Base-by-base conservation (phyloP, 139 green algal species). In the Chlamydomonas schloesseri region DNA sequence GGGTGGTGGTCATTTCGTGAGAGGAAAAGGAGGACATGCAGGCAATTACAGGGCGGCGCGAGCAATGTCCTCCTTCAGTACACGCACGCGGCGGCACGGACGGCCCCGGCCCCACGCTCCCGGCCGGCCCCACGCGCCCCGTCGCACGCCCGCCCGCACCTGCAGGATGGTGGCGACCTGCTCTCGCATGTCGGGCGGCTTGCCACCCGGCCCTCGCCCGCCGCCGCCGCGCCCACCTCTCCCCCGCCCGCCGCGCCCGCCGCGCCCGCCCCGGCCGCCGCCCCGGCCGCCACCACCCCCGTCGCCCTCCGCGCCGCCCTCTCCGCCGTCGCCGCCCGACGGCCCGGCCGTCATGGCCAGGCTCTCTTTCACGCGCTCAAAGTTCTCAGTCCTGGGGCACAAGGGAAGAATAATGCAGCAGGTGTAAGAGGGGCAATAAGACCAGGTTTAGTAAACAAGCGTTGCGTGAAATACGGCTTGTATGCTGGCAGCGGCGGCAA, bases 81-180 rank as follows among this genome's bases (percentile, higher is more conserved):
- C 68, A 50, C 31, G 42, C 33, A 23, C 33, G 26, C 68, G n/a
- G n/a, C n/a, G n/a, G n/a, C n/a, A n/a, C n/a, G n/a, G n/a, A n/a
- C n/a, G n/a, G n/a, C n/a, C n/a, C n/a, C n/a, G n/a, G n/a, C n/a
- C n/a, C n/a, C n/a, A n/a, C n/a, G n/a, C n/a, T n/a, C n/a, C n/a
- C n/a, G n/a, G n/a, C n/a, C n/a, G n/a, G n/a, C n/a, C n/a, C n/a
- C n/a, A n/a, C n/a, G n/a, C n/a, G n/a, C n/a, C n/a, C n/a, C n/a
- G n/a, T n/a, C n/a, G 20, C 15, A 21, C 50, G n/a, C 55, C 11
- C 23, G 36, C 75, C 4, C 75, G 20, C 68, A 84, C 78, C 64
- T 42, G 37, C 29, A 84, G 86, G 76, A 88, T 89, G n/a, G 92
- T 84, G 55, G 90, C 88, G 31, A 93, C 84, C 62, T 92, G 84